These are phyloP conservation scores for Peronospora belbahrii DNA, from an alignment of 352 stramenopile species.

Conservation along the genomic window DNA sequence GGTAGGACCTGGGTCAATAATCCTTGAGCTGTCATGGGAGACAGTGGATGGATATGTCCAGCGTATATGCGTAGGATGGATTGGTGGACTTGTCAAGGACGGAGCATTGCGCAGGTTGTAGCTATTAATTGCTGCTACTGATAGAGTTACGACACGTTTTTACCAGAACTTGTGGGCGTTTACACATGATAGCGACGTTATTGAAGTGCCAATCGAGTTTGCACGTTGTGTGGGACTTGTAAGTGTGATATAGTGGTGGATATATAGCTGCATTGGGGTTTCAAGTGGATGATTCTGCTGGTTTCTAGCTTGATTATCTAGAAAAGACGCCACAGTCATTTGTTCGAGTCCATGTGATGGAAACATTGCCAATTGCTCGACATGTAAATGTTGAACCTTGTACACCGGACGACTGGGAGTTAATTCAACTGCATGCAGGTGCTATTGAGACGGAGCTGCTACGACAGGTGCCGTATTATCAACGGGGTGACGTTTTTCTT, in stretches of 20 bases:
- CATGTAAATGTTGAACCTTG: constrained; percentile 81
- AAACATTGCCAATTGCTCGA: constrained; percentile 51
- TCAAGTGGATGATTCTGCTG: not conserved
- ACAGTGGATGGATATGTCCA: constrained; percentile 74
- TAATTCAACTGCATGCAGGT: constrained; percentile 83
- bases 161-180: not conserved
- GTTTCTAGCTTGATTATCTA: constrained; percentile 50
- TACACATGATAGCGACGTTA: constrained; percentile 43
- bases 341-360: constrained; percentile 67
- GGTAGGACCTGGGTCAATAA: constrained; percentile 36
- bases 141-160: not conserved
- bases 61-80: constrained; percentile 61
- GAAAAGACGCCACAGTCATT: constrained; percentile 48
- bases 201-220: constrained; percentile 82
- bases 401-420: constrained; percentile 85
- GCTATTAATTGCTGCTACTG: not conserved
- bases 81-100: constrained; percentile 51
- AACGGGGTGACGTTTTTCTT: not conserved
- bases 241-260: constrained; percentile 7
- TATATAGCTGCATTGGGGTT: not conserved
- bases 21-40: constrained; percentile 74
- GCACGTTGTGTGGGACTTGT: constrained; percentile 75
- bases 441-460: constrained; percentile 78
- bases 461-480: constrained; percentile 47
- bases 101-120: constrained; percentile 39